These are phyloP conservation scores for Colletotrichum echinochloae DNA, from an alignment of 2,329 filamentous ascomycete genomes.

Conservation along the genomic window DNA sequence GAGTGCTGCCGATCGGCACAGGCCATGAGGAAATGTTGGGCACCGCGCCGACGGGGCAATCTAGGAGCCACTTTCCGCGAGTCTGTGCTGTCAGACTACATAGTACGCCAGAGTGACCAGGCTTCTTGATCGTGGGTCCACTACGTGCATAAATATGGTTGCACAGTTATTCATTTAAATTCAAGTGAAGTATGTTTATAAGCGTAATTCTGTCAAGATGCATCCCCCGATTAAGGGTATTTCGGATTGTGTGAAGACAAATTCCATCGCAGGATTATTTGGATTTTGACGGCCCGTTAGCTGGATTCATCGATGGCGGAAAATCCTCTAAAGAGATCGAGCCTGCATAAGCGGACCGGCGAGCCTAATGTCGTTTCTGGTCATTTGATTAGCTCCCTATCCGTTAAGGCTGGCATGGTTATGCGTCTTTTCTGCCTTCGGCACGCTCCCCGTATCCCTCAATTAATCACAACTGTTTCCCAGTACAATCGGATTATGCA, in stretches of 20 bases:
- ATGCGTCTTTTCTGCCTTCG: neutral
- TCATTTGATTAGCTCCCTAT: neutral
- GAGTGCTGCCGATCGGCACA: constrained; percentile 30
- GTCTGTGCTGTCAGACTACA: constrained; percentile 1
- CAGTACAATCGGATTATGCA: neutral
- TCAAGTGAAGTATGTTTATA: neutral
- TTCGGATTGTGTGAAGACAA: neutral
- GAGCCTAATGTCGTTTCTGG: neutral
- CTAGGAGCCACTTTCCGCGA: constrained; percentile 4
- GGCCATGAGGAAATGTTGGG: constrained; percentile 31
- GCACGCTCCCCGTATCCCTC: neutral
- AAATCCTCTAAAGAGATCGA: neutral
- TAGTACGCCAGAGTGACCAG: neutral
- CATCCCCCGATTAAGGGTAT: neutral
- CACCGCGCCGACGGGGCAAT: constrained; percentile 19
- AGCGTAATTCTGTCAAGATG: rapidly evolving
- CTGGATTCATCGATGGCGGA: neutral
- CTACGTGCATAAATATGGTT: neutral
- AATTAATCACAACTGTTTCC: neutral
- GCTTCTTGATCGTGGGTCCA: neutral
- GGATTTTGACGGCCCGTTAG: neutral
- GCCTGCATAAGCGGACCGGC: neutral
- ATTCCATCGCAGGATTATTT: neutral
- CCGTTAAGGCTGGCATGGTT: neutral
- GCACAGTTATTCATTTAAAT: neutral